Evolutionary conservation across 2,329 filamentous ascomycete species (phyloP), one percentile per base, ranked within the genome.

Genomic region (Ascochyta viciae-villosae): DNA sequence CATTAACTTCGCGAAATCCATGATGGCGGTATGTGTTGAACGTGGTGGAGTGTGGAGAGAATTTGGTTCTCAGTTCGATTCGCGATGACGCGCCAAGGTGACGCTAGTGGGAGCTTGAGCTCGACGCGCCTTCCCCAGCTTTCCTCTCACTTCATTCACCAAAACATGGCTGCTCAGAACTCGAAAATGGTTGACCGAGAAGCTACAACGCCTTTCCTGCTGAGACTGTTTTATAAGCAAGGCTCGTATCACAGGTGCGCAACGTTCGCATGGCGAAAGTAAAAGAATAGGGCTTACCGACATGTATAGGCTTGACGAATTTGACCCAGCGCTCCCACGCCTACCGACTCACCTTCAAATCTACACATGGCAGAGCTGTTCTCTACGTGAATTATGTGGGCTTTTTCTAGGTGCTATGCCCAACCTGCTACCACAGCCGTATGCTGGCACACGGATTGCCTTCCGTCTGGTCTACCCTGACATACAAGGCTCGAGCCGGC

Each of bases 1-100:
- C 91, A 99, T 96, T 43, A 99, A 81, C 33, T 92, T 86, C 58
- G 92, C 92, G 81, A 99, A 99, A 77, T 99, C 93, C 95, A 99
- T 99, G 64, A 59, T 61, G 59, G 45, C 43, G 43, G 27, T 44
- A 10, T 6, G 26, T 48, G 16, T 33, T 19, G 4, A 31, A 6
- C 19, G 13, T 47, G 41, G 19, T n/a, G 12, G 3, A 37, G 13
- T 27, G n/a, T 15, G 24, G 27, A 16, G 27, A 42, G 40, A 3
- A n/a, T 22, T 15, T 31, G 27, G 8, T 22, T 10, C 39, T 5
- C 31, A 35, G 6, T 58, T 50, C 46, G 27, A 27, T 35, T 34
- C 27, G 27, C n/a, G 27, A 39, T 43, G 41, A 47, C 53, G 31
- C 37, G 53, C 53, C 53, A 56, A 56, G 53, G 51, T 39, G 50